A percentile compares a stretch with the other conserved stretches of the same genome.
These are phyloP conservation scores for Xylariaceae sp. DNA, from an alignment of 2,329 filamentous ascomycete genomes.

Conservation along the genomic window DNA sequence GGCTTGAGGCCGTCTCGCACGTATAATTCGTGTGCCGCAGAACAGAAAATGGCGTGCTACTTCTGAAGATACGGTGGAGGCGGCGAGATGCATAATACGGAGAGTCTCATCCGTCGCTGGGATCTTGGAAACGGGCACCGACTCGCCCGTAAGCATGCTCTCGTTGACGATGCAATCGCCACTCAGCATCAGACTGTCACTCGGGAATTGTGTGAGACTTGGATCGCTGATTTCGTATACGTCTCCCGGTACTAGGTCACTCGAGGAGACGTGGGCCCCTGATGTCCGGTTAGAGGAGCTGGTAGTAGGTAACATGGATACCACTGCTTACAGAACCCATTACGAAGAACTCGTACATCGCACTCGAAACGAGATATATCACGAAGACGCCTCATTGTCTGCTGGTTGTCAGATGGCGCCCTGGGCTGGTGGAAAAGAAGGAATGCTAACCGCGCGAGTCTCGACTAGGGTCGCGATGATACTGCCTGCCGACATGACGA, in stretches of 20 bases:
- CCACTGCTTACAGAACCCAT: slow-evolving; percentile 78
- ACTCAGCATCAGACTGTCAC: slow-evolving; percentile 81
- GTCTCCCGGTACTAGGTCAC: slow-evolving; percentile 88
- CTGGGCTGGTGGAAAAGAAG: not conserved
- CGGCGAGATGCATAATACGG: slow-evolving; percentile 65
- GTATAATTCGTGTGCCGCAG: slow-evolving; percentile 89
- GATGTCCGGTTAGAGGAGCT: slow-evolving; percentile 17
- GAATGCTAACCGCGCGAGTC: slow-evolving; percentile 62
- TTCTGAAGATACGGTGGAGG: slow-evolving; percentile 74
- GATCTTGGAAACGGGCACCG: slow-evolving; percentile 89
- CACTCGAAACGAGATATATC: slow-evolving; percentile 95
- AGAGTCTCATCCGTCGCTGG: slow-evolving; percentile 77
- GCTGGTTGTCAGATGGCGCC: slow-evolving; percentile 7
- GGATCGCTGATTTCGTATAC: slow-evolving; percentile 97
- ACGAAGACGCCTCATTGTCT: slow-evolving; percentile 82
- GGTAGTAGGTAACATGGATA: not conserved
- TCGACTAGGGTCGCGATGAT: slow-evolving; percentile 85
- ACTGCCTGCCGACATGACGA: slow-evolving; percentile 87
- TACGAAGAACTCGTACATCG: slow-evolving; percentile 85
- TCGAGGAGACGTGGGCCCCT: slow-evolving; percentile 79
- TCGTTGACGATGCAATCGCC: slow-evolving; percentile 99
- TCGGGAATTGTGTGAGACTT: slow-evolving; percentile 77
- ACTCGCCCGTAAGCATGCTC: slow-evolving; percentile 97
- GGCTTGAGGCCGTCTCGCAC: slow-evolving; percentile 80
- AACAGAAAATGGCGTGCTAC: slow-evolving; percentile 87